phyloP scores from a whole-genome alignment of 306 rosid genomes.

The Vigna trinervia region DNA sequence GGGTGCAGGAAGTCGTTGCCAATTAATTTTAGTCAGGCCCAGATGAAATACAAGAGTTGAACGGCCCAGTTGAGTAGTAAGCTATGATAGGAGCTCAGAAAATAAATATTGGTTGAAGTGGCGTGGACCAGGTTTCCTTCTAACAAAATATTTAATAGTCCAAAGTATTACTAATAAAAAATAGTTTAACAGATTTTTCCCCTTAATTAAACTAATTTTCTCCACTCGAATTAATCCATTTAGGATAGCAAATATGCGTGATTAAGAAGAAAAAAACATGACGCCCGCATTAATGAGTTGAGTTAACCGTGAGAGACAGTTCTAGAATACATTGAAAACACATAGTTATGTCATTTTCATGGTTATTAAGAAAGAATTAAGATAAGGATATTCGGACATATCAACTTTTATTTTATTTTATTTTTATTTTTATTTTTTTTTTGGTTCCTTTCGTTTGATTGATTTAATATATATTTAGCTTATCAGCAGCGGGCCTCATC shows the following conservation, averaged over 20 bases:
- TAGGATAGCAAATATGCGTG: too few species aligned
- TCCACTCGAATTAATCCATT: background rate
- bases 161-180: too few species aligned
- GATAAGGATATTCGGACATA: slow-evolving; percentile 45
- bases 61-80: background rate
- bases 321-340: slow-evolving; percentile 23
- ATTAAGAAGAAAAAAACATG: background rate
- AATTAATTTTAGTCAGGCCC: background rate
- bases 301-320: background rate
- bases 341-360: slow-evolving; percentile 42
- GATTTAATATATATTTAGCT: background rate
- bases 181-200: background rate
- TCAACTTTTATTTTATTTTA: background rate
- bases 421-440: background rate
- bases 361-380: background rate
- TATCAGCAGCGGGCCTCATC: slow-evolving; percentile 28
- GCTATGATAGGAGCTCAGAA: too few species aligned
- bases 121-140: slow-evolving; percentile 3
- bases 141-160: background rate
- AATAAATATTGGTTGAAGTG: background rate
- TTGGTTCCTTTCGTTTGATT: background rate
- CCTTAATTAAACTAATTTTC: background rate
- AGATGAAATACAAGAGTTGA: background rate
- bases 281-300: too few species aligned
- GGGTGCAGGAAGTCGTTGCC: too few species aligned